Evolutionary conservation across 1,284 basidiomycete genomes (phyloP), one percentile per base, ranked within the genome.

Genomic region (Leccinum idahoense): DNA sequence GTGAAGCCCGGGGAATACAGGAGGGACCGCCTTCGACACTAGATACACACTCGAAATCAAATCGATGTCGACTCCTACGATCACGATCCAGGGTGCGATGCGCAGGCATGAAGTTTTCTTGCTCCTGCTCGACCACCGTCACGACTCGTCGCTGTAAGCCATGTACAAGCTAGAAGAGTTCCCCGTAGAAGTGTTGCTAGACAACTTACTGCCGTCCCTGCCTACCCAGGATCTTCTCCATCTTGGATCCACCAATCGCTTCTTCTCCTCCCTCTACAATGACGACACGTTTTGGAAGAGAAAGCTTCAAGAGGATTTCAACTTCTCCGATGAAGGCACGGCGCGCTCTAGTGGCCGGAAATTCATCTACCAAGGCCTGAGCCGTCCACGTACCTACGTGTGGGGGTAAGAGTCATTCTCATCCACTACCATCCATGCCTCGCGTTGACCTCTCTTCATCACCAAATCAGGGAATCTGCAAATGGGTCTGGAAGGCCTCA

Each of bases 221-320:
- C 74, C 81, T 7, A 72, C 86, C n/a, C 66, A 70, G n/a, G 87
- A 88, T 71, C 75, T 94, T 12, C 74, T 86, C 2, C 76, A 75
- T 55, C 79, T 94, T 5, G 81, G 80, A 7, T 76, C 75, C 11
- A 85, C 87, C 2, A 85, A 80, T 74, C 85, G 80, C 66, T 80
- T 81, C 70, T 87, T 90, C 68, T 78, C 82, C 14, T 60, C 71
- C 7, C 69, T 91, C 18, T 83, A 83, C 68, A 79, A 83, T n/a
- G 92, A 94, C 72, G 87, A 93, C 57, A 85, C 85, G 0, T 83
- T 94, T 64, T 95, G 93, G 93, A 88, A 87, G 69, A 79, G 82
- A 37, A 89, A 85, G 67, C 80, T 92, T 7, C 73, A 82, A 44
- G 71, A 75, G n/a, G 93, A 95, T 72, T 94, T 88, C 78, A 90